Evolutionary conservation across 2,329 filamentous ascomycete genomes (phyloP), one percentile per base, ranked within the genome.

Genomic region (Coleophoma crateriformis): DNA sequence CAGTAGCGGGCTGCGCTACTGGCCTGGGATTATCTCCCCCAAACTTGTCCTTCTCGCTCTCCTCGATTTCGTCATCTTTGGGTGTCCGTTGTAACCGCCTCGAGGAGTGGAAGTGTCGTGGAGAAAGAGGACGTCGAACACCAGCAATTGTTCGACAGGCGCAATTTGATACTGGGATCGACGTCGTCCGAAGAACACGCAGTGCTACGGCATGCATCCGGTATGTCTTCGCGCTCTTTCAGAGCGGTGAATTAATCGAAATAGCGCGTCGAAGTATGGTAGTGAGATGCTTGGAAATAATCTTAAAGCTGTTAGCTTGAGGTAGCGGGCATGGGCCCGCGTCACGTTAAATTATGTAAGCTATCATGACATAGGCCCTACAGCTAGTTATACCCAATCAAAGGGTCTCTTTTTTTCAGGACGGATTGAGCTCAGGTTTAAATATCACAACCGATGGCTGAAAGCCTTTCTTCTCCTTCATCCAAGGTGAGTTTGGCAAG

Each of bases 121-220:
- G 48, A 13, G 57, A 46, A 37, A 59, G 50, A 42, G 64, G 55
- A 49, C 56, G 53, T 49, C 61, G 58, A 48, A 55, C 52, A 19
- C 62, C 62, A 27, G 54, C 59, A 42, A 65, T 49, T 33, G 60
- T 57, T 53, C 62, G 63, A 54, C 63, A 65, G 42, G 58, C 50
- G 45, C 53, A 48, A 51, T 59, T 57, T 45, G 53, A 53, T 46
- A 58, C 51, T 43, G 61, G 58, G 56, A 52, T 53, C 15, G 53
- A 54, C 51, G 58, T 58, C 56, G 57, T 61, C 39, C 61, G 58
- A 51, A 64, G 49, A 45, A 52, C 60, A 50, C 55, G 50, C 39
- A 62, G 49, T 52, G 57, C 55, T 61, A 56, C 55, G 41, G 60
- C 57, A 58, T 65, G 63, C 64, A 67, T 67, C 52, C 62, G 58